These are phyloP conservation scores for Scytalidium sp. DNA, from an alignment of 2,329 filamentous ascomycete species.

Conservation along the genomic window DNA sequence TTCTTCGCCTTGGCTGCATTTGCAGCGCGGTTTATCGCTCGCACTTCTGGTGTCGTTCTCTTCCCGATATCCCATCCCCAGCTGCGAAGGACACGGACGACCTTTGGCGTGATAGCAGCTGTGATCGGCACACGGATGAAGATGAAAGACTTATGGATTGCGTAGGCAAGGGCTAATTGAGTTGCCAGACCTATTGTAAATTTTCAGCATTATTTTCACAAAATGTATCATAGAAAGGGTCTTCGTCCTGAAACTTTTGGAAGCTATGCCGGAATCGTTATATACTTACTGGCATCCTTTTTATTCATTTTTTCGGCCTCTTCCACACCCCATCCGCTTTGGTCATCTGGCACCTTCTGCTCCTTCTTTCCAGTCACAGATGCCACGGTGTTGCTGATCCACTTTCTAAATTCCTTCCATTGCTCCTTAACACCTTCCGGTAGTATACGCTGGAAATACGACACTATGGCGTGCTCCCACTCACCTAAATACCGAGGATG, in stretches of 20 bases:
- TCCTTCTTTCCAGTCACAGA: slow-evolving; percentile 40
- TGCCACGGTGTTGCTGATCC: too few species aligned
- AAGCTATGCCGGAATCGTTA: neutral
- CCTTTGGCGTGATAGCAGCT: slow-evolving; percentile 85
- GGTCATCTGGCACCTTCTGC: slow-evolving; percentile 41
- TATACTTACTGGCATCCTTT: slow-evolving; percentile 70
- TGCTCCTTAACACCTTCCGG: slow-evolving; percentile 55
- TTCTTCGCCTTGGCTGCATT: slow-evolving; percentile 12
- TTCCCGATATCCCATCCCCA: slow-evolving; percentile 98
- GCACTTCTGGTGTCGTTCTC: slow-evolving; percentile 43
- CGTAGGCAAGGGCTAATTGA: slow-evolving; percentile 89
- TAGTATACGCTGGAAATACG: slow-evolving; percentile 54
- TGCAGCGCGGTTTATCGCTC: slow-evolving; percentile 24
- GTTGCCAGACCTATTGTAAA: slow-evolving; percentile 59
- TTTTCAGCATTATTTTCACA: slow-evolving; percentile 4
- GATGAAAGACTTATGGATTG: slow-evolving; percentile 97
- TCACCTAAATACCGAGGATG: slow-evolving; percentile 44
- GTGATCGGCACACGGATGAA: slow-evolving; percentile 93
- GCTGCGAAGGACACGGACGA: slow-evolving; percentile 81
- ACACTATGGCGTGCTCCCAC: slow-evolving; percentile 66
- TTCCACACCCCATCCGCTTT: slow-evolving; percentile 57
- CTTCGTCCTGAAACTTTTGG: too few species aligned
- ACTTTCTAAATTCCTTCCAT: slow-evolving; percentile 48
- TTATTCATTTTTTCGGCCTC: slow-evolving; percentile 59
- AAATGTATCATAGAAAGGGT: neutral